A percentile compares a stretch with the other conserved stretches of the same genome.
These are phyloP conservation scores for Cladophialophora exuberans DNA, from an alignment of 2,329 filamentous ascomycete genomes.

Conservation along the genomic window DNA sequence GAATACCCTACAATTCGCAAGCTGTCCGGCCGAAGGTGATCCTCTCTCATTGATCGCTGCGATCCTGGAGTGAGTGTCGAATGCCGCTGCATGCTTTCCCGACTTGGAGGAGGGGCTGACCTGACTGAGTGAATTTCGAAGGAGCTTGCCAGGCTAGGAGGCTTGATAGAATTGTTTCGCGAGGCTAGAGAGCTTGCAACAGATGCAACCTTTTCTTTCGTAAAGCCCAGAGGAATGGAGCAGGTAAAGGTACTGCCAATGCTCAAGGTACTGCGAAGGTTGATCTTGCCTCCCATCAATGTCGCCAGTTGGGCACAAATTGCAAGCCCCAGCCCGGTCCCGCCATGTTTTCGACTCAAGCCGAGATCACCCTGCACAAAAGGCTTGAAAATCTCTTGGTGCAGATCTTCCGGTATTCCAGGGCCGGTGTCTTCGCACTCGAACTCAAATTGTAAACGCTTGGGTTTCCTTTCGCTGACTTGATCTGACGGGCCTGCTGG, in stretches of 20 bases:
- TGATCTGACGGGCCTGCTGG: too few relatives aligned
- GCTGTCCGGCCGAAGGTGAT: too few relatives aligned
- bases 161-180: too few relatives aligned
- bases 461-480: slow-evolving; percentile 60
- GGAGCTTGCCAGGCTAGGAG: slow-evolving; percentile 11
- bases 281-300: slow-evolving; percentile 82
- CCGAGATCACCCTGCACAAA: slow-evolving; percentile 89
- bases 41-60: too few relatives aligned
- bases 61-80: too few relatives aligned
- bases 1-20: too few relatives aligned
- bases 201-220: slow-evolving; percentile 64
- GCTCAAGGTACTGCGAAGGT: slow-evolving; percentile 71
- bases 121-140: slow-evolving; percentile 10
- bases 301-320: slow-evolving; percentile 84
- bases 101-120: too few relatives aligned
- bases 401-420: slow-evolving; percentile 76
- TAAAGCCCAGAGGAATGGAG: slow-evolving; percentile 76
- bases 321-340: slow-evolving; percentile 81
- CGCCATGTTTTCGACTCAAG: slow-evolving; percentile 84
- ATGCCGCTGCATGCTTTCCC: too few relatives aligned
- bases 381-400: slow-evolving; percentile 83
- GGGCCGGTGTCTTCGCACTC: slow-evolving; percentile 85
- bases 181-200: slow-evolving; percentile 22
- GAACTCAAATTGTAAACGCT: slow-evolving; percentile 74
- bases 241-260: slow-evolving; percentile 80